Evolutionary conservation across 352 stramenopile genomes (phyloP).

Genomic region (Globisporangium recalcitrans): DNA sequence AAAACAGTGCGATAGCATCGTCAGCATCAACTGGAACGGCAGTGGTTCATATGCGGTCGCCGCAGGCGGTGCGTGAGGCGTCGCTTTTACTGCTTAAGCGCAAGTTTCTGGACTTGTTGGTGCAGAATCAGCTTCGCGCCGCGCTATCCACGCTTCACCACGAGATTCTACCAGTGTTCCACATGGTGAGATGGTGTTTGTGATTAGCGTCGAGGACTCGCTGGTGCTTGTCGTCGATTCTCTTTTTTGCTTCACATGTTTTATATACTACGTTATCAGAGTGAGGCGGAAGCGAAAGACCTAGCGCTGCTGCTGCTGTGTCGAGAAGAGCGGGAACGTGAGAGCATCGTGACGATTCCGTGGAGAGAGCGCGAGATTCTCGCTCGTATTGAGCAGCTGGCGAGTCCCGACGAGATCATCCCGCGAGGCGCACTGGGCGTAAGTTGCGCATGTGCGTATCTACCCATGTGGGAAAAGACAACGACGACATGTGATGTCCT

Average conservation of each 20-base stretch:
- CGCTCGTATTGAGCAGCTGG: conserved; percentile 40
- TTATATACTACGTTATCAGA: conserved; percentile 15
- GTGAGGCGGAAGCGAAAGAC: conserved; percentile 42
- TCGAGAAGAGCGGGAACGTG: conserved; percentile 30
- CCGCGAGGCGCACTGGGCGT: conserved; percentile 54
- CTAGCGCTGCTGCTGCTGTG: conserved; percentile 60
- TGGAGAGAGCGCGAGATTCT: conserved; percentile 49
- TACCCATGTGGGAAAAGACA: background rate
- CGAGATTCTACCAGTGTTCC: conserved; percentile 51
- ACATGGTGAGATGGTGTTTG: conserved; percentile 22
- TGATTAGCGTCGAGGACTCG: no score
- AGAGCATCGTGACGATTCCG: conserved; percentile 27
- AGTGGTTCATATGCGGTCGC: conserved; percentile 43
- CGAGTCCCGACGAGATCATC: conserved; percentile 64
- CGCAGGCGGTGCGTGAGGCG: conserved; percentile 29
- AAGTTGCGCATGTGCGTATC: background rate
- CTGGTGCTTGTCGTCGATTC: no score
- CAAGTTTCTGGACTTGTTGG: conserved; percentile 59
- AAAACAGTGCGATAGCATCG: background rate
- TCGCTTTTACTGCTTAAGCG: conserved; percentile 51
- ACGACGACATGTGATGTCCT: background rate
- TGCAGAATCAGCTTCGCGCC: conserved; percentile 28
- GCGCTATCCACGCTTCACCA: conserved; percentile 59
- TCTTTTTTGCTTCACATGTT: no score
- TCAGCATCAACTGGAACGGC: background rate